A percentile compares a stretch with the other conserved stretches of the same genome.
Evolutionary conservation across 139 green algal species (phyloP).

Genomic region (Chlamydomonas incerta): DNA sequence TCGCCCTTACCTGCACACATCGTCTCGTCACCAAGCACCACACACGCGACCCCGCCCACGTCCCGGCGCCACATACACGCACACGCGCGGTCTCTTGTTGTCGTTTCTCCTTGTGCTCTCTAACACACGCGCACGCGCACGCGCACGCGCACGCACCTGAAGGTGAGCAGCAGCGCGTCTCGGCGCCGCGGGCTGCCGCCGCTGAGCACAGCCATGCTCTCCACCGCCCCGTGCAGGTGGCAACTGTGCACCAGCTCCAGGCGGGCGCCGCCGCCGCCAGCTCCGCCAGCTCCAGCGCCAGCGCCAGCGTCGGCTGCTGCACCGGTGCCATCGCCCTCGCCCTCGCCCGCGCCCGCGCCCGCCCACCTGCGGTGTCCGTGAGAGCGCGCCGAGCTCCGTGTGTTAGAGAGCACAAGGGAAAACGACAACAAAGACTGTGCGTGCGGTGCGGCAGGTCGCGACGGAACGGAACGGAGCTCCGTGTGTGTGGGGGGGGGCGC

Average conservation of each 20-base stretch:
- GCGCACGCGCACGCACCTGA: slow-evolving; percentile 55
- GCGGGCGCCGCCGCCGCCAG: slow-evolving; percentile 5
- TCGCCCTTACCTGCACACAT: too few species aligned
- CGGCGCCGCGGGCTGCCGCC: slow-evolving; percentile 11
- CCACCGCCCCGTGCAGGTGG: slow-evolving; percentile 74
- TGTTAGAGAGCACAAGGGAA: neutral
- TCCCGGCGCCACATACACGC: too few species aligned
- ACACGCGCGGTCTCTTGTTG: too few species aligned
- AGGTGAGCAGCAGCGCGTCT: slow-evolving; percentile 85
- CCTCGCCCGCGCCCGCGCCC: neutral
- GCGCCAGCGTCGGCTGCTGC: neutral
- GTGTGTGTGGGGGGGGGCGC: too few species aligned
- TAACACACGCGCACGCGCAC: too few species aligned
- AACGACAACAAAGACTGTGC: neutral
- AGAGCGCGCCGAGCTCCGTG: too few species aligned
- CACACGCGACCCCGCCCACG: too few species aligned
- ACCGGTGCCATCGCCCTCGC: neutral
- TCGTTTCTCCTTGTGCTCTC: too few species aligned
- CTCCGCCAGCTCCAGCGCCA: neutral
- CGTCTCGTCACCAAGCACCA: too few species aligned
- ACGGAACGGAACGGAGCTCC: too few species aligned
- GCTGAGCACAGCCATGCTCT: slow-evolving; percentile 79
- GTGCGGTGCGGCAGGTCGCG: neutral
- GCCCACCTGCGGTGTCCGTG: neutral
- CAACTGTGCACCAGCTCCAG: slow-evolving; percentile 67